Percentiles rank a stretch among this genome's conserved stretches.
Conservation (phyloP, 106 monocot species). For the Dactylorhiza incarnata region DNA sequence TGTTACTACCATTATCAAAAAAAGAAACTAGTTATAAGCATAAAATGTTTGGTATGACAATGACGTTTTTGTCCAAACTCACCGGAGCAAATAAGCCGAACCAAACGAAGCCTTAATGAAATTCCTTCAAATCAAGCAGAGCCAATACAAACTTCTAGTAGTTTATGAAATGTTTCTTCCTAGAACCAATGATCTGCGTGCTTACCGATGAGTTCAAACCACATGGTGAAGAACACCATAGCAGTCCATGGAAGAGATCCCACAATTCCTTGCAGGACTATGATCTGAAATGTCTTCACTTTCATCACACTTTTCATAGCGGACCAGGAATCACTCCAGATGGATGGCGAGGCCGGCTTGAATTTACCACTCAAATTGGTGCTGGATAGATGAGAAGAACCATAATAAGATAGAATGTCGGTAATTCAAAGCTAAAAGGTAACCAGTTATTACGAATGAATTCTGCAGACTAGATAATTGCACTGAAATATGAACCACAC, state of each 20-base stretch:
- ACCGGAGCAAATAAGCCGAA: too few relatives aligned
- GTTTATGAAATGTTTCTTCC: too few relatives aligned
- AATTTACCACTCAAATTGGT: slow-evolving; percentile 28
- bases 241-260: slow-evolving; percentile 93
- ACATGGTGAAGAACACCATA: slow-evolving; percentile 98
- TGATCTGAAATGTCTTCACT: slow-evolving; percentile 89
- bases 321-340: slow-evolving; percentile 54
- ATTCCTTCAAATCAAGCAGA: too few relatives aligned
- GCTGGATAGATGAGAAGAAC: slow-evolving; percentile 20
- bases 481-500: too few relatives aligned
- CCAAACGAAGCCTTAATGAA: too few relatives aligned
- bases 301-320: slow-evolving; percentile 76
- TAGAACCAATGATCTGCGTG: background rate
- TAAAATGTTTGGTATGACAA: too few relatives aligned
- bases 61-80: too few relatives aligned
- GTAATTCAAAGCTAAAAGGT: background rate
- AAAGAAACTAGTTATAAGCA: too few relatives aligned
- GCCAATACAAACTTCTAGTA: too few relatives aligned
- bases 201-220: slow-evolving; percentile 97
- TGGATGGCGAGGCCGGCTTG: slow-evolving; percentile 17
- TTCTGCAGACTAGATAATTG: too few relatives aligned
- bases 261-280: slow-evolving; percentile 88
- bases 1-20: too few relatives aligned
- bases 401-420: background rate
- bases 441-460: background rate